Percentiles rank a stretch among this genome's conserved stretches.
phyloP scores from a whole-genome alignment of 2,329 filamentous ascomycete species.

The Elsinoe australis region DNA sequence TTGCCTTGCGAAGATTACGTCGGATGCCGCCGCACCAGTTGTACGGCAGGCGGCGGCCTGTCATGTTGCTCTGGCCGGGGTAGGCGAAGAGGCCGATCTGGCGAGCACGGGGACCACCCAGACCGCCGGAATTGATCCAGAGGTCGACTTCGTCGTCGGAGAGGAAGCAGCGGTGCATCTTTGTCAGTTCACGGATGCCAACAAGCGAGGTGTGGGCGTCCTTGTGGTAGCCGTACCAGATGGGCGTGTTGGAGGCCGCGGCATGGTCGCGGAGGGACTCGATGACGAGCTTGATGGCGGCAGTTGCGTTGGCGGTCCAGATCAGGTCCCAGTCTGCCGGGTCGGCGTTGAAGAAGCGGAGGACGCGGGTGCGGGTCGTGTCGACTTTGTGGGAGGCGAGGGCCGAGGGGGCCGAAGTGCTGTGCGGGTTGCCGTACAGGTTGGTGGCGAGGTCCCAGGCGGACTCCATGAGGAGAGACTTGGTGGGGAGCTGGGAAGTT shows the following conservation, averaged over 20 bases:
- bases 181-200: slow-evolving; percentile 65
- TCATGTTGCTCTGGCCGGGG: slow-evolving; percentile 89
- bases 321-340: slow-evolving; percentile 77
- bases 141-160: slow-evolving; percentile 53
- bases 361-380: slow-evolving; percentile 60
- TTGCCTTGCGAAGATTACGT: slow-evolving; percentile 23
- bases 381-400: slow-evolving; percentile 67
- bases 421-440: slow-evolving; percentile 88
- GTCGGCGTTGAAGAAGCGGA: slow-evolving; percentile 74
- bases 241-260: slow-evolving; percentile 46
- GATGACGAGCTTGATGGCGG: slow-evolving; percentile 76
- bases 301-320: slow-evolving; percentile 88
- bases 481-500: slow-evolving; percentile 54
- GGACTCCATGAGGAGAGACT: slow-evolving; percentile 72
- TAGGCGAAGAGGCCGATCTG: slow-evolving; percentile 60
- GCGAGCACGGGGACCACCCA: slow-evolving; percentile 27
- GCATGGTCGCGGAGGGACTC: slow-evolving; percentile 65
- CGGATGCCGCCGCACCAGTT: slow-evolving; percentile 54
- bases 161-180: slow-evolving; percentile 56
- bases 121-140: slow-evolving; percentile 50
- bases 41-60: slow-evolving; percentile 66
- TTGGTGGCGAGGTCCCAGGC: slow-evolving; percentile 68
- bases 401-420: slow-evolving; percentile 73
- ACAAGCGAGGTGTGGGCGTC: slow-evolving; percentile 83
- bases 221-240: slow-evolving; percentile 74